Conservation (phyloP, 1,284 basidiomycete species). For the Pisolithus thermaeus region DNA sequence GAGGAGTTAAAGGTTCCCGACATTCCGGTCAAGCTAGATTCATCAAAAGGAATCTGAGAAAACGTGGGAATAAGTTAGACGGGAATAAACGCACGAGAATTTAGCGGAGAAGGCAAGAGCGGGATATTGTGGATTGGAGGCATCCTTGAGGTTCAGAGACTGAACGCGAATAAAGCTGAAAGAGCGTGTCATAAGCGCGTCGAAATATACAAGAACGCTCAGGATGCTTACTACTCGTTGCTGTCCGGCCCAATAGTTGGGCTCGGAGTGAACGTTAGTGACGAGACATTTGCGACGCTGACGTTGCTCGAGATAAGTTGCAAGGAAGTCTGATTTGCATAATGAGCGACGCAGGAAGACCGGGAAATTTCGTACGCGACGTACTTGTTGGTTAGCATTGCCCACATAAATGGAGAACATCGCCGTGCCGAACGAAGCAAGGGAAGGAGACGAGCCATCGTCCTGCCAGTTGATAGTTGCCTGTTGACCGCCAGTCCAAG, state of each 20-base stretch:
- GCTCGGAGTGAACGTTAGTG: slow-evolving; percentile 56
- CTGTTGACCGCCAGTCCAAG: slow-evolving; percentile 53
- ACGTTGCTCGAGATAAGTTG: slow-evolving; percentile 53
- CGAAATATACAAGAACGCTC: neutral
- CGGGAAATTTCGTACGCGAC: neutral
- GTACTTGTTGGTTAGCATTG: slow-evolving; percentile 54
- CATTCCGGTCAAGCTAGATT: slow-evolving; percentile 53
- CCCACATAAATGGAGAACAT: slow-evolving; percentile 69
- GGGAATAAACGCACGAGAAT: slow-evolving; percentile 48
- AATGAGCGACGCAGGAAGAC: neutral
- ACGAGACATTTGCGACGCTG: slow-evolving; percentile 53
- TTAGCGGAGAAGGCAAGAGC: slow-evolving; percentile 77
- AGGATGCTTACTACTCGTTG: slow-evolving; percentile 48
- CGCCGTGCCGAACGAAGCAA: slow-evolving; percentile 54
- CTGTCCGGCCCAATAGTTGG: slow-evolving; percentile 56
- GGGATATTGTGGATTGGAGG: slow-evolving; percentile 46
- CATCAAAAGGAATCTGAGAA: neutral
- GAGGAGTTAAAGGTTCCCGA: slow-evolving; percentile 53
- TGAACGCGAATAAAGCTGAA: slow-evolving; percentile 70
- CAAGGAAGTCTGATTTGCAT: slow-evolving; percentile 49
- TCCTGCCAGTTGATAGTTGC: slow-evolving; percentile 69
- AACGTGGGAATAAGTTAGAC: neutral
- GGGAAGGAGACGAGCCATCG: slow-evolving; percentile 46
- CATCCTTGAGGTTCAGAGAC: slow-evolving; percentile 49
- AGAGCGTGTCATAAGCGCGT: neutral